Base-by-base conservation (phyloP, 331 rosid species). In the Ulmus americana region DNA sequence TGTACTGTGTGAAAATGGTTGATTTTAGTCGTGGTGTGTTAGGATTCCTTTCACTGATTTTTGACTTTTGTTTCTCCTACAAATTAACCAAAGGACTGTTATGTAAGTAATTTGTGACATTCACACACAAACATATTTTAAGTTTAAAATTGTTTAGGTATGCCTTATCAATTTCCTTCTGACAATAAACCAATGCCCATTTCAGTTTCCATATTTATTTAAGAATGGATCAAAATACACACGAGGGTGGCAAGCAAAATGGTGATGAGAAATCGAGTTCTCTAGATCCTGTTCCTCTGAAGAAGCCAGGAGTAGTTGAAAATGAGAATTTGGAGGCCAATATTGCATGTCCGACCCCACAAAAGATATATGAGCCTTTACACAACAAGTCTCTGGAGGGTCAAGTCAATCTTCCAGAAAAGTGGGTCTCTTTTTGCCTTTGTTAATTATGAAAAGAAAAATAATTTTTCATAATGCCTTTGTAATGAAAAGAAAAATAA, bases 321-420 rank as follows among this genome's bases (percentile, higher is more conserved):
- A 39, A 12, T 6, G 40, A 56, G 40, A 42, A 22, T 72, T 41
- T 39, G 56, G 78, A 39, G 6, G 39, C 44, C 43, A 68, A 55
- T 45, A 61, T 80, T 39, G 80, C 49, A 8, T 82, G 84, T 57
- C 83, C 73, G 66, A 88, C 94, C 8, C 85, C 90, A 4, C 77
- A 78, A 68, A 88, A 88, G 73, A 79, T 63, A 2, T 56, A 47
- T 39, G 85, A 78, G 18, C 71, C 72, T 22, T 76, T 68, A 11
- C 64, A 62, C 16, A 13, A 39, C 60, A 79, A 73, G 41, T 38
- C 52, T 39, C 75, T 60, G 16, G 77, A 70, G 48, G 76, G 57
- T 12, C 14, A 38, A 18, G 39, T 45, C 53, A 64, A 70, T 47
- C 70, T 83, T 71, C 90, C 83, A n/a, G 73, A 77, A 28, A 77